These are phyloP conservation scores for Amesomyces nigricolor DNA, from an alignment of 2,329 filamentous ascomycete genomes.

Conservation along the genomic window DNA sequence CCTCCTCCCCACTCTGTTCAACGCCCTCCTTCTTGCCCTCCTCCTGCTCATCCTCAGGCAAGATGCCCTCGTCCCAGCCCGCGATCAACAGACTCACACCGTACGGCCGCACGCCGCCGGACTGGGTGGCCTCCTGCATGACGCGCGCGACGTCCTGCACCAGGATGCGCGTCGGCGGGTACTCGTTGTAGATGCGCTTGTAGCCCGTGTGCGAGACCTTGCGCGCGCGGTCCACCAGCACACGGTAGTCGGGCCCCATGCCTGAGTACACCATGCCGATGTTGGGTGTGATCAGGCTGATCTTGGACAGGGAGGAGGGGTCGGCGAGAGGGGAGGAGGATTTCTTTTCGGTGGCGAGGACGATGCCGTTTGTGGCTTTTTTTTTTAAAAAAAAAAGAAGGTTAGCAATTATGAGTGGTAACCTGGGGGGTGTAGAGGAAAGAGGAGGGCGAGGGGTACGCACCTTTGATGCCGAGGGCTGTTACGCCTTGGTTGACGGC, in stretches of 20 bases:
- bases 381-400: too few species aligned
- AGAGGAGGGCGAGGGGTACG: constrained; percentile 20
- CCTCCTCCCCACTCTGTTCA: constrained; percentile 41
- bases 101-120: constrained; percentile 92
- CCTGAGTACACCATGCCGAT: constrained; percentile 99
- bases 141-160: constrained; percentile 96
- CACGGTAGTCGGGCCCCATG: constrained; percentile 98
- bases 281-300: constrained; percentile 96
- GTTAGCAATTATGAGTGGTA: constrained; percentile 67
- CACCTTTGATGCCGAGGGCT: constrained; percentile 96
- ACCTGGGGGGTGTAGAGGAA: constrained; percentile 3
- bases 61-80: constrained; percentile 94
- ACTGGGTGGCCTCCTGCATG: constrained; percentile 98
- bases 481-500: constrained; percentile 99
- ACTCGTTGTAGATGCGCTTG: constrained; percentile 99
- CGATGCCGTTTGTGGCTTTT: constrained; percentile 93
- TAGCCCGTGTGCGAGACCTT: constrained; percentile 98
- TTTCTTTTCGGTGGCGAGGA: constrained; percentile 99
- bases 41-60: constrained; percentile 70
- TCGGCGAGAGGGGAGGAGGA: constrained; percentile 97
- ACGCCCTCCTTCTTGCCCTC: constrained; percentile 46
- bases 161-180: constrained; percentile 98
- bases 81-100: constrained; percentile 93
- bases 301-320: constrained; percentile 88
- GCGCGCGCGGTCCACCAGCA: constrained; percentile 93